Conservation (phyloP, 306 rosid genomes). For the Ziziphus jujuba region DNA sequence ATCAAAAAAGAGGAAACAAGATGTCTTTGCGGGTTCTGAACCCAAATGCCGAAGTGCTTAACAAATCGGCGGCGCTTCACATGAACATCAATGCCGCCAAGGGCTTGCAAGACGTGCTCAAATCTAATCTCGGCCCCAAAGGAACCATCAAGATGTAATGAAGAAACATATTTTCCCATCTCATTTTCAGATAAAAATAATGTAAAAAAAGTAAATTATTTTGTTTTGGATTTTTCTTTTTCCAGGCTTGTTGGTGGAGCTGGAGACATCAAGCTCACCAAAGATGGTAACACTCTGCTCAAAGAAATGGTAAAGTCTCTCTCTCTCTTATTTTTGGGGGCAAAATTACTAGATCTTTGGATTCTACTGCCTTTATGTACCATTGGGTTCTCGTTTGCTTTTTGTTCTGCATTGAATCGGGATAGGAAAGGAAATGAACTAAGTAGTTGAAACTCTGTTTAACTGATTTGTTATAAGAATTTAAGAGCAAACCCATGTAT, state of each 20-base stretch:
- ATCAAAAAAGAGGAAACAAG: conserved; percentile 1
- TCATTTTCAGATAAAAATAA: neutral
- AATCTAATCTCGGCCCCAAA: conserved; percentile 90
- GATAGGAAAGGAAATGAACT: neutral
- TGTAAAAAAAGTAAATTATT: too few relatives aligned
- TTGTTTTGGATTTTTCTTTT: neutral
- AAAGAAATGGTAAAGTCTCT: conserved; percentile 76
- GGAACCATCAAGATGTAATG: conserved; percentile 89
- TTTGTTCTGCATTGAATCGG: neutral
- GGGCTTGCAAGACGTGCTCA: conserved; percentile 93
- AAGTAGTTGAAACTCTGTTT: neutral
- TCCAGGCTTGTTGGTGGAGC: conserved; percentile 96
- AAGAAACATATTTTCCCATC: neutral
- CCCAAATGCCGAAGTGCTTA: conserved; percentile 95
- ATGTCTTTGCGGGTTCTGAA: conserved; percentile 82
- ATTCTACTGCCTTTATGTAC: neutral
- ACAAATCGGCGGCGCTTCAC: conserved; percentile 95
- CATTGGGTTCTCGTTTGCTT: neutral
- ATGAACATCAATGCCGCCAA: conserved; percentile 98
- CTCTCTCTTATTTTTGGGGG: too few relatives aligned
- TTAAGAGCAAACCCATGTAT: neutral
- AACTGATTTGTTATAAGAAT: neutral
- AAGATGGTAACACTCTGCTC: conserved; percentile 93
- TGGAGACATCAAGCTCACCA: conserved; percentile 94
- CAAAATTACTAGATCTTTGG: conserved; percentile 26